These are phyloP conservation scores for Ampelomyces quisqualis DNA, from an alignment of 2,329 filamentous ascomycete species.

Conservation along the genomic window DNA sequence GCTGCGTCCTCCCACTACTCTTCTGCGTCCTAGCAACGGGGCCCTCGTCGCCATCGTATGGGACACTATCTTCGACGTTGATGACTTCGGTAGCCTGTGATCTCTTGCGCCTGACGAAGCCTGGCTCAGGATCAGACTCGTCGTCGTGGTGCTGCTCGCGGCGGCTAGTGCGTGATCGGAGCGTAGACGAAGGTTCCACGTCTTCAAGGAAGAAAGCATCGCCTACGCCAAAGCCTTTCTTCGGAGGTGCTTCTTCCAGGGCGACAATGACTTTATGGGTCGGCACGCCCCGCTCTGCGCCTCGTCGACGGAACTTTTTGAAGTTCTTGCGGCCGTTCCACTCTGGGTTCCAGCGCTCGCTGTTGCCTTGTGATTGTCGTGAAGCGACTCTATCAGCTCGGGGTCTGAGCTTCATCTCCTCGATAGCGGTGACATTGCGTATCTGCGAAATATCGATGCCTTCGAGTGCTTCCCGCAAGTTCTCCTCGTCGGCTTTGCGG, in stretches of 20 bases:
- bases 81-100: conserved; percentile 18
- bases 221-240: conserved; percentile 71
- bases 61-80: conserved; percentile 36
- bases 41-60: conserved; percentile 27
- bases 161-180: conserved; percentile 16
- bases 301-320: conserved; percentile 72
- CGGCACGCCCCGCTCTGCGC: conserved; percentile 42
- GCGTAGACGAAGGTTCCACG: conserved; percentile 18
- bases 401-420: conserved; percentile 67
- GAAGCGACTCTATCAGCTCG: conserved; percentile 26
- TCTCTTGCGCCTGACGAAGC: conserved; percentile 29
- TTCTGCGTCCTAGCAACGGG: conserved; percentile 20
- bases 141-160: conserved; percentile 13
- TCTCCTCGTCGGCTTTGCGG: conserved; percentile 64
- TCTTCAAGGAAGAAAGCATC: conserved; percentile 73
- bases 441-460: conserved; percentile 71
- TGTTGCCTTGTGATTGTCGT: conserved; percentile 38
- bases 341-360: conserved; percentile 74
- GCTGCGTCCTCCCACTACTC: conserved; percentile 28
- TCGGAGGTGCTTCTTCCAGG: conserved; percentile 66
- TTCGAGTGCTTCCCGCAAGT: conserved; percentile 57
- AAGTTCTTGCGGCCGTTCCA: conserved; percentile 98
- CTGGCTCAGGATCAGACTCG: conserved; percentile 30
- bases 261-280: conserved; percentile 64
- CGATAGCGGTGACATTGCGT: conserved; percentile 71